phyloP scores from a whole-genome alignment of 2,329 filamentous ascomycete species.

The Monosporascus sp. region DNA sequence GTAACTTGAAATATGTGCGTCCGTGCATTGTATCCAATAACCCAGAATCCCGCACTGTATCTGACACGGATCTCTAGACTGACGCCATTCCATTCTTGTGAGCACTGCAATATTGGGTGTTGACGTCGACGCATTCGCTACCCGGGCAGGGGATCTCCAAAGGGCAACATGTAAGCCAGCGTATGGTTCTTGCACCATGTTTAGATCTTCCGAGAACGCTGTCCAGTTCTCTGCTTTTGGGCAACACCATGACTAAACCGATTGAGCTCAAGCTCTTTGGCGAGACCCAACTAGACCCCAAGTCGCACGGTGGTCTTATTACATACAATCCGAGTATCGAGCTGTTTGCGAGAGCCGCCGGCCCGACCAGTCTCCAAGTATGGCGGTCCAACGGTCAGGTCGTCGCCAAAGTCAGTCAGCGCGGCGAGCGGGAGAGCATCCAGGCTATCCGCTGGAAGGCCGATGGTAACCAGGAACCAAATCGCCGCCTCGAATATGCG shows the following conservation, averaged over 20 bases:
- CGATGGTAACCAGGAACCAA: constrained; percentile 45
- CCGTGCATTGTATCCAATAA: too few species aligned
- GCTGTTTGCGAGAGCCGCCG: constrained; percentile 68
- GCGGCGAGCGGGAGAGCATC: constrained; percentile 35
- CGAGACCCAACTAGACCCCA: constrained; percentile 52
- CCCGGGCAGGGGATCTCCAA: too few species aligned
- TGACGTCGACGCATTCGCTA: too few species aligned
- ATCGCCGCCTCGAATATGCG: too few species aligned
- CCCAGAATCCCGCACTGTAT: too few species aligned
- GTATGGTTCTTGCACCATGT: constrained; percentile 9
- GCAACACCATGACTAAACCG: constrained; percentile 21
- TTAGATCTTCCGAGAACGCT: constrained; percentile 3
- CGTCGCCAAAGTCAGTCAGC: constrained; percentile 48
- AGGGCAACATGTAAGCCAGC: not conserved
- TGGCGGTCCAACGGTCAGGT: constrained; percentile 73
- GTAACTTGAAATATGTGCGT: too few species aligned
- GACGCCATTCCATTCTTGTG: too few species aligned
- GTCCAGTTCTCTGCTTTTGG: constrained; percentile 5
- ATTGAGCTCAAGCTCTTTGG: constrained; percentile 43
- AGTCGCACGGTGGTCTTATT: constrained; percentile 53
- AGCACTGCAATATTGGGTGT: too few species aligned
- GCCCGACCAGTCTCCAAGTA: constrained; percentile 64
- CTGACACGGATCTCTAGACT: too few species aligned
- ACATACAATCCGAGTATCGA: constrained; percentile 82
- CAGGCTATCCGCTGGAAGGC: constrained; percentile 59